These are phyloP conservation scores for Exophiala bonariae DNA, from an alignment of 2,329 filamentous ascomycete species.

Conservation along the genomic window DNA sequence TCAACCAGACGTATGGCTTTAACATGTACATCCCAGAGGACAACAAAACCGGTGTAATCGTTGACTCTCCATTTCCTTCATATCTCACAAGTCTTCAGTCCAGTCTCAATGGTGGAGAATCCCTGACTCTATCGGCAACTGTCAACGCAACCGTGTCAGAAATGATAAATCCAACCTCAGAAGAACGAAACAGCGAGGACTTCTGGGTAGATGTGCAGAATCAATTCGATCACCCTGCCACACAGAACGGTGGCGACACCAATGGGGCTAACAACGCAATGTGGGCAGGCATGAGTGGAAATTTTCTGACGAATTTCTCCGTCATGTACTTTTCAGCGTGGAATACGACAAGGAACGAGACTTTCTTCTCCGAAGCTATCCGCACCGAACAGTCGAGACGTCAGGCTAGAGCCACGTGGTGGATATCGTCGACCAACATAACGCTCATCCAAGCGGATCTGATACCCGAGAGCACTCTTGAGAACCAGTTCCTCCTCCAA, in stretches of 20 bases:
- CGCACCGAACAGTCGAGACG: constrained; percentile 13
- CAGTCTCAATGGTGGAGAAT: constrained; percentile 10
- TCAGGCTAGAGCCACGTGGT: constrained; percentile 13
- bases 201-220: constrained; percentile 10
- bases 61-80: constrained; percentile 18
- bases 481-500: constrained; percentile 10
- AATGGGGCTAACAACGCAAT: constrained; percentile 14
- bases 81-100: constrained; percentile 12
- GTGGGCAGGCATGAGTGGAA: constrained; percentile 15
- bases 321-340: constrained; percentile 17
- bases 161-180: constrained; percentile 9
- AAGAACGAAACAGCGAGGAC: constrained; percentile 7
- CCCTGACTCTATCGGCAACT: constrained; percentile 8
- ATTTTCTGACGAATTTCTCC: constrained; percentile 13
- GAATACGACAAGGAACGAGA: constrained; percentile 17
- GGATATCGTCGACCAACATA: constrained; percentile 14
- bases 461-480: background rate
- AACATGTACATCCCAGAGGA: constrained; percentile 17
- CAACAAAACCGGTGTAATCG: constrained; percentile 16
- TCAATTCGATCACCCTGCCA: constrained; percentile 7
- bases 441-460: constrained; percentile 6
- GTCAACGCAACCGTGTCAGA: constrained; percentile 23
- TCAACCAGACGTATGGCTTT: constrained; percentile 19
- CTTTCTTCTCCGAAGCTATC: constrained; percentile 18
- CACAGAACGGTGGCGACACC: constrained; percentile 10